phyloP scores from a whole-genome alignment of 805 yeast genomes.

The Candida vaughaniae region DNA sequence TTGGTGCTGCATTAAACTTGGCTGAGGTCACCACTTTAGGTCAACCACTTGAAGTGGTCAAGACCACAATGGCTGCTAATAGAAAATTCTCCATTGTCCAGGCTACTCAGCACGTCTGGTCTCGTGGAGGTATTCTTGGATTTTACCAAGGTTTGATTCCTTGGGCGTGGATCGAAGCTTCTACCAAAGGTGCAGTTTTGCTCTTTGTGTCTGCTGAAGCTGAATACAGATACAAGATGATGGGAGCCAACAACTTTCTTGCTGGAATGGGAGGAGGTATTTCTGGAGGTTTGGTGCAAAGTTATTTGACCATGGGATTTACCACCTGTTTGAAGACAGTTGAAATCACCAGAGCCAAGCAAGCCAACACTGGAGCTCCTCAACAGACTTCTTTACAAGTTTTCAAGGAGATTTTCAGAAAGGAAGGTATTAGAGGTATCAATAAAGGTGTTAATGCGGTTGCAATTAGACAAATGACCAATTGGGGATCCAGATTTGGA shows the following conservation, averaged over 20 bases:
- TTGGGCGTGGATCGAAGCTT: slow-evolving; percentile 99
- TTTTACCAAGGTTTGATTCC: slow-evolving; percentile 98
- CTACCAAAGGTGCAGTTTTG: slow-evolving; percentile 97
- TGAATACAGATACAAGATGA: slow-evolving; percentile 66
- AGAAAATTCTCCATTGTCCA: slow-evolving; percentile 65
- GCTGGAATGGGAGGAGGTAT: slow-evolving; percentile 97
- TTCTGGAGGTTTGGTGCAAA: slow-evolving; percentile 94
- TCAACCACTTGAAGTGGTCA: slow-evolving; percentile 93
- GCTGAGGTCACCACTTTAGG: slow-evolving; percentile 94
- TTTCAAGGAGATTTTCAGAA: slow-evolving; percentile 76
- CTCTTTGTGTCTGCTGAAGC: slow-evolving; percentile 91
- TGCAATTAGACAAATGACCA: slow-evolving; percentile 97
- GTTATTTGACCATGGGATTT: slow-evolving; percentile 95
- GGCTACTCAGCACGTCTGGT: slow-evolving; percentile 77
- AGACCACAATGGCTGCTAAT: slow-evolving; percentile 98
- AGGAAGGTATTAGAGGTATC: slow-evolving; percentile 91
- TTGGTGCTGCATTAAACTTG: slow-evolving; percentile 91
- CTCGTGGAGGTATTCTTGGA: slow-evolving; percentile 89
- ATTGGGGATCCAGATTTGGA: slow-evolving; percentile 98
- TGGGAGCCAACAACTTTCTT: slow-evolving; percentile 66
- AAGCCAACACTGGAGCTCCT: slow-evolving; percentile 59
- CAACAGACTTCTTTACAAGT: slow-evolving; percentile 78
- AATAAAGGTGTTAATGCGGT: slow-evolving; percentile 98
- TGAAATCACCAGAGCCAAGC: slow-evolving; percentile 90
- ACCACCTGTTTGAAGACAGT: slow-evolving; percentile 99